phyloP scores from a whole-genome alignment of 305 asterid genomes.

The Lippia alba region DNA sequence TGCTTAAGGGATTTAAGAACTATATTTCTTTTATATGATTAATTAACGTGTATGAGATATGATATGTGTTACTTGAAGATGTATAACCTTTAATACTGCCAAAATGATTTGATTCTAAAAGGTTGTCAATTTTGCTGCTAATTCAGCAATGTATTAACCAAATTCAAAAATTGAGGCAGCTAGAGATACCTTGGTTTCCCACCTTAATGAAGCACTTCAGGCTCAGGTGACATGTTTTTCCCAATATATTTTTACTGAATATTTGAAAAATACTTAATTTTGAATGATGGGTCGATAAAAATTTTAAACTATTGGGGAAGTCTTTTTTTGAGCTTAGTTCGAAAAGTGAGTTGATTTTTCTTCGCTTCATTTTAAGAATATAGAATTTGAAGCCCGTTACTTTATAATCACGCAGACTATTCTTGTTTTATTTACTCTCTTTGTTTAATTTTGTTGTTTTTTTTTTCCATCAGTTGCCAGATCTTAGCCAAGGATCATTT shows the following conservation, averaged over 20 bases:
- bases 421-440: background rate
- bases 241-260: no score
- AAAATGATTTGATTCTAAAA: constrained; percentile 9
- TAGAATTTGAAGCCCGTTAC: background rate
- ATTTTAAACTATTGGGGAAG: background rate
- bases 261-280: no score
- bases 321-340: background rate
- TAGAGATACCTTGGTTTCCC: no score
- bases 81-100: background rate
- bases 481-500: constrained; percentile 42
- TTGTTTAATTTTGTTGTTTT: constrained; percentile 17
- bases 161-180: no score
- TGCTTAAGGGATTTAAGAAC: no score
- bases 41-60: no score
- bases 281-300: background rate
- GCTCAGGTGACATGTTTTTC: no score
- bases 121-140: constrained; percentile 49
- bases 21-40: no score
- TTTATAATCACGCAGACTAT: background rate
- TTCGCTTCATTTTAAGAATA: background rate
- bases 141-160: constrained; percentile 66
- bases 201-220: no score
- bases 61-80: background rate
- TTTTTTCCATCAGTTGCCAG: constrained; percentile 41
- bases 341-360: background rate